Base-by-base conservation (phyloP, 2,329 filamentous ascomycete species). In the Pseudogymnoascus sp. region DNA sequence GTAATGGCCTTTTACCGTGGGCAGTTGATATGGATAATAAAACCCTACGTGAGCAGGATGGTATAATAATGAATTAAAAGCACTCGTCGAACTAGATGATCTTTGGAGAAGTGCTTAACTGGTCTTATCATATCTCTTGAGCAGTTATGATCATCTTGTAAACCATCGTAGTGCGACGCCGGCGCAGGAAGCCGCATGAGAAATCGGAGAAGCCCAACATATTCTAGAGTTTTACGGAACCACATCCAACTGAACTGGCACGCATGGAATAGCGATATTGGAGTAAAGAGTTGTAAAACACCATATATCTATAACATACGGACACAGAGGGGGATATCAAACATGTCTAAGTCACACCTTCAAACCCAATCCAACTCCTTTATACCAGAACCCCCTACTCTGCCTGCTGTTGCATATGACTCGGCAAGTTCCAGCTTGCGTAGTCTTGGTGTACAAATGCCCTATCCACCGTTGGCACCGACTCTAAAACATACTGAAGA, bases 401-500 rank as follows among this genome's bases (percentile, higher is more conserved):
- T 3, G 49, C 49, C 60, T 74, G 72, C 45, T 74, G 72, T 45
- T 72, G 66, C 72, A 74, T 73, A 62, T 73, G 72, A 11, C 71
- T 73, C 0, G 72, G 72, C 52, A 74, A 59, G 62, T 73, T 74
- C 67, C 67, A 73, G 12, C 66, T 64, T 12, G 71, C 68, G 65
- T 74, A 78, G 62, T 78, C 77, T 23, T 73, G 70, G 22, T 75
- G 75, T 4, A 77, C 74, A 64, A 75, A 76, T 1, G 75, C 76
- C 60, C 76, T 69, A 64, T 75, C 75, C 16, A 75, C 75, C 49
- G 69, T 72, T 1, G 72, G 71, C 3, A 77, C 71, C 1, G 80
- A 81, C 66, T 86, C 83, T 23, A 78, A 71, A 65, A 84, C 86
- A 70, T 87, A 87, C 72, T 87, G 84, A 66, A 87, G 69, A 2